phyloP scores from a whole-genome alignment of 805 yeast species.

The Saccharomycopsis fodiens region DNA sequence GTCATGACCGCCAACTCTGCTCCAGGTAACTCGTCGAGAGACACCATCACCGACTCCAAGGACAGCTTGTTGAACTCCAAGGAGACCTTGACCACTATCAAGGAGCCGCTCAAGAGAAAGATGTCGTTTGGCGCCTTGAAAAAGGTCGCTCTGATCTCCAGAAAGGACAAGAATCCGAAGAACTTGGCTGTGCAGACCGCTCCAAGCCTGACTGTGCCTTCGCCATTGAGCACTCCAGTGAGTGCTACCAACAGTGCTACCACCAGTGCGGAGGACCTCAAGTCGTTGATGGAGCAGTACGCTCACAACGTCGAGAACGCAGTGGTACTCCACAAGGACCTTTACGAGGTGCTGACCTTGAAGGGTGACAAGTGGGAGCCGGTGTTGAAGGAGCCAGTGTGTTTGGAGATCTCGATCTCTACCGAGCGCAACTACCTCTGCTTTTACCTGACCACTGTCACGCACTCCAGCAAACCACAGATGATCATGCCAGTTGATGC shows the following conservation, averaged over 20 bases:
- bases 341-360: conserved; percentile 11
- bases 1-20: background rate
- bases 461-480: conserved; percentile 9
- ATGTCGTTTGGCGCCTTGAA: conserved; percentile 11
- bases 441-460: conserved; percentile 7
- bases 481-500: conserved; percentile 14
- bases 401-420: conserved; percentile 11
- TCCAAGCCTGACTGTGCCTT: background rate
- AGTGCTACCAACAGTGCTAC: background rate
- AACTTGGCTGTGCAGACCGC: background rate
- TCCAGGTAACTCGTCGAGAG: conserved; percentile 5
- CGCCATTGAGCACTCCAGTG: conserved; percentile 1
- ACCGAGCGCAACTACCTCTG: conserved; percentile 6
- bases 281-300: conserved; percentile 7
- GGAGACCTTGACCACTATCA: background rate
- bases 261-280: background rate
- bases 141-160: conserved; percentile 2
- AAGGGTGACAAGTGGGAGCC: conserved; percentile 14
- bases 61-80: conserved; percentile 7
- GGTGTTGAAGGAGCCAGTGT: conserved; percentile 4
- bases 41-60: conserved; percentile 9
- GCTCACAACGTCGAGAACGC: conserved; percentile 10
- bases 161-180: conserved; percentile 1
- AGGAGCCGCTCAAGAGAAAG: background rate
- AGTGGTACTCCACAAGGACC: conserved; percentile 10